Percentiles rank a stretch among this genome's conserved stretches.
Evolutionary conservation across 805 yeast species (phyloP).

Genomic region (Wickerhamiella shivajii): DNA sequence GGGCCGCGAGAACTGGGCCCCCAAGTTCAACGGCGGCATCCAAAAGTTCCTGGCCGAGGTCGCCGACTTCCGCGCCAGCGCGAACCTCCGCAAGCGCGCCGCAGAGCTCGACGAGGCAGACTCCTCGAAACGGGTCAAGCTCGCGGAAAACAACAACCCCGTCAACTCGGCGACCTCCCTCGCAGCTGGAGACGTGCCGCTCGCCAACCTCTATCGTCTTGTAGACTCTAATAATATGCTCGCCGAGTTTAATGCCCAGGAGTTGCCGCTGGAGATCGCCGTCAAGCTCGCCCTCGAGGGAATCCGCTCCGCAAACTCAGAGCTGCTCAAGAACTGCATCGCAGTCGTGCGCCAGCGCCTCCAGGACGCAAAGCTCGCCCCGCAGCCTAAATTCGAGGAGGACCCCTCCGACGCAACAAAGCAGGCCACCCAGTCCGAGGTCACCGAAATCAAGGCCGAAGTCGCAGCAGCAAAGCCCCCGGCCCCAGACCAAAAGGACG

Average conservation of each 20-base stretch:
- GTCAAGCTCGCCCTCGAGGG: conserved; percentile 52
- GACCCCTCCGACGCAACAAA: no score
- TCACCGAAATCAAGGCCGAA: conserved; percentile 12
- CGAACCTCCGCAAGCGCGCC: conserved; percentile 21
- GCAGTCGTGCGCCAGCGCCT: conserved; percentile 58
- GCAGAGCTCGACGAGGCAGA: conserved; percentile 22
- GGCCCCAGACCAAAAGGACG: background rate
- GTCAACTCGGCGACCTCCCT: conserved; percentile 11
- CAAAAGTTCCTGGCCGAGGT: conserved; percentile 21
- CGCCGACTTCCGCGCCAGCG: conserved; percentile 20
- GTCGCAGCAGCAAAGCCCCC: conserved; percentile 2
- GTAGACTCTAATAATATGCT: conserved; percentile 47
- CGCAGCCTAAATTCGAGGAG: no score
- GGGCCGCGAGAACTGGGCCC: conserved; percentile 12
- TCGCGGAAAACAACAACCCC: conserved; percentile 13
- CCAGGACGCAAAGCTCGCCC: conserved; percentile 32
- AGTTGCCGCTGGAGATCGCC: conserved; percentile 50
- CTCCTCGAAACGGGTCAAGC: conserved; percentile 17
- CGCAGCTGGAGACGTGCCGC: conserved; percentile 24
- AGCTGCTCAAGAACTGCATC: conserved; percentile 47
- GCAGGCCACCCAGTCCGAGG: conserved; percentile 15
- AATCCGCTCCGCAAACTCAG: conserved; percentile 37
- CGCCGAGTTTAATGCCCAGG: conserved; percentile 53
- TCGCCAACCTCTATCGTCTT: conserved; percentile 52
- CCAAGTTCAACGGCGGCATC: conserved; percentile 26